A percentile compares a stretch with the other conserved stretches of the same genome.
phyloP scores from a whole-genome alignment of 257 asterid species.

The Knoxia roxburghii region DNA sequence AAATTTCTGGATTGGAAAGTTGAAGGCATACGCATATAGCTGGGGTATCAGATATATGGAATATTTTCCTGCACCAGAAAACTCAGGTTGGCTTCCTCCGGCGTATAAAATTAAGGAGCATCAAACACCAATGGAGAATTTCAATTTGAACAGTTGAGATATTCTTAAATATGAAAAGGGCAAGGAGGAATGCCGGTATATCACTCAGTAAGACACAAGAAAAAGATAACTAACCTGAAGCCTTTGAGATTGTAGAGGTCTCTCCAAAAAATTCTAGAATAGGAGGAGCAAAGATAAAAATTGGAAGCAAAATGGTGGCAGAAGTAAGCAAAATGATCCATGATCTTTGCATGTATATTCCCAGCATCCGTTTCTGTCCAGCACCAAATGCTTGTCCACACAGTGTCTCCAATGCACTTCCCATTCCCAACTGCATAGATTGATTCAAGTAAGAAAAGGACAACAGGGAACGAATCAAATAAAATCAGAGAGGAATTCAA shows the following conservation, averaged over 20 bases:
- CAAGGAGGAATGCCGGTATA: no score
- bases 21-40: conserved; percentile 64
- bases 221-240: conserved; percentile 47
- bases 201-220: not conserved
- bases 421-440: conserved; percentile 69
- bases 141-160: no score
- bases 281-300: conserved; percentile 64
- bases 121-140: no score
- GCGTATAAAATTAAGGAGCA: no score
- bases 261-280: conserved; percentile 61
- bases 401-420: conserved; percentile 76
- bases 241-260: conserved; percentile 44
- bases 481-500: not conserved
- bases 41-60: conserved; percentile 78
- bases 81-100: not conserved
- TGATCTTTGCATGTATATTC: conserved; percentile 79
- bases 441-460: not conserved
- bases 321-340: conserved; percentile 67
- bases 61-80: conserved; percentile 47
- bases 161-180: no score
- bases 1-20: conserved; percentile 79
- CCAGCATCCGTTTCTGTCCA: conserved; percentile 68
- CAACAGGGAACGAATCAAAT: not conserved
- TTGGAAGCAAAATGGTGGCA: conserved; percentile 40
- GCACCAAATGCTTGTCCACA: conserved; percentile 92